These are phyloP conservation scores for Mycena sp. DNA, from an alignment of 1,284 basidiomycete species.

Conservation along the genomic window DNA sequence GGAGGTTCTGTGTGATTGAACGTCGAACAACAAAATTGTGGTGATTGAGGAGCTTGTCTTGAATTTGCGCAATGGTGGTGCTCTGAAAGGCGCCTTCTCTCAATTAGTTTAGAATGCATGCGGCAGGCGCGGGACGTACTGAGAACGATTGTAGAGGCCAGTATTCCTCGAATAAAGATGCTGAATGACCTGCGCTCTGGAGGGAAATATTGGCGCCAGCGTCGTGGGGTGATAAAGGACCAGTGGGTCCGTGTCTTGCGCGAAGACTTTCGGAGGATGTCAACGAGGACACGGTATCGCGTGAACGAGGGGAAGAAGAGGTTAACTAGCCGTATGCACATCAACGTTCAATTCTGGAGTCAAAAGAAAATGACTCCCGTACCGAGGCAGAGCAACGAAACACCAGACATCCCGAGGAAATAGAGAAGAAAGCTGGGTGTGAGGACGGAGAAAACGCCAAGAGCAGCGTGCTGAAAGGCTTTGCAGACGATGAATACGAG, in stretches of 20 bases:
- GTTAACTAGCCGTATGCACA: conserved; percentile 3
- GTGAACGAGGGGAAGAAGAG: conserved; percentile 9
- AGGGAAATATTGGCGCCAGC: conserved; percentile 10
- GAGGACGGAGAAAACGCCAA: conserved; percentile 5
- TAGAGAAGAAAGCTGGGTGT: conserved; percentile 8
- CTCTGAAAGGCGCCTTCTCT: conserved; percentile 2
- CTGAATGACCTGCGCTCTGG: conserved; percentile 9
- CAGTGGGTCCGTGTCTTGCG: conserved; percentile 1
- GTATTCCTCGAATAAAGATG: conserved; percentile 6
- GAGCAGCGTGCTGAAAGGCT: neutral
- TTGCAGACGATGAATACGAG: conserved; percentile 3
- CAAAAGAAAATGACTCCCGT: neutral
- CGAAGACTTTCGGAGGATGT: conserved; percentile 6
- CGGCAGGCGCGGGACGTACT: neutral
- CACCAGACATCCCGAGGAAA: neutral
- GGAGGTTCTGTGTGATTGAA: conserved; percentile 1
- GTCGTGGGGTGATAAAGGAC: conserved; percentile 11
- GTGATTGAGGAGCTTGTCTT: conserved; percentile 12
- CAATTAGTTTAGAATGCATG: conserved; percentile 5
- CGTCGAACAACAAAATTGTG: neutral
- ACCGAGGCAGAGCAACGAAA: neutral
- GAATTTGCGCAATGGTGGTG: conserved; percentile 4
- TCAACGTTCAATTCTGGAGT: neutral
- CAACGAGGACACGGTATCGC: conserved; percentile 6
- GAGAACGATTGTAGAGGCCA: conserved; percentile 2